These are phyloP conservation scores for Juncus effusus DNA, from an alignment of 176 grass and related monocot species.

Conservation along the genomic window DNA sequence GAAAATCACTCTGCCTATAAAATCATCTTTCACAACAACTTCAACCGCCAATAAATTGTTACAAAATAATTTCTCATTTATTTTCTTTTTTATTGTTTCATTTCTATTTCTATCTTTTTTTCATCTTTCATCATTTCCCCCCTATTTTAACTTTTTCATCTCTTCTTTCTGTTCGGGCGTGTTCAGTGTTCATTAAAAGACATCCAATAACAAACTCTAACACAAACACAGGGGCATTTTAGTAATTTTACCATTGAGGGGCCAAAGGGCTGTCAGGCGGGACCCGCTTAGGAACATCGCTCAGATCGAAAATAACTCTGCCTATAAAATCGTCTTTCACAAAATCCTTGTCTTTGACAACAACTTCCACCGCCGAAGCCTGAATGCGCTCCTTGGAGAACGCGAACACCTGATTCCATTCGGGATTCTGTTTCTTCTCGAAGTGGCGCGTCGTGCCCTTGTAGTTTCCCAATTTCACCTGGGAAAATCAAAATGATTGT, in stretches of 20 bases:
- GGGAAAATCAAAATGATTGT: neutral
- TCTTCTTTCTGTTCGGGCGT: too few species aligned
- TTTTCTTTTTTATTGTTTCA: too few species aligned
- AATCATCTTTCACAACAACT: conserved; percentile 42
- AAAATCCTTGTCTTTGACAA: conserved; percentile 49
- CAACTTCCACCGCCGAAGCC: conserved; percentile 33
- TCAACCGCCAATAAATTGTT: conserved; percentile 40
- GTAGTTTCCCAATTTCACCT: conserved; percentile 50
- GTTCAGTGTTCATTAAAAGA: too few species aligned
- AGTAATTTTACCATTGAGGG: conserved; percentile 36
- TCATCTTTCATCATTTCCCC: too few species aligned
- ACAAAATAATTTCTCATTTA: too few species aligned
- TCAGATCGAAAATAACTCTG: conserved; percentile 47
- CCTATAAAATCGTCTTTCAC: conserved; percentile 52
- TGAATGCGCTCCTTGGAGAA: conserved; percentile 58
- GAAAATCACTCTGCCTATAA: conserved; percentile 45
- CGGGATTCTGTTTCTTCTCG: conserved; percentile 47
- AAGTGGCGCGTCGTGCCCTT: conserved; percentile 46
- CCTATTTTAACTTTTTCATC: too few species aligned
- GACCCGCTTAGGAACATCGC: conserved; percentile 53
- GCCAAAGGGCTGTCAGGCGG: conserved; percentile 62
- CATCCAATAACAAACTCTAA: too few species aligned
- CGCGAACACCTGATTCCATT: conserved; percentile 62
- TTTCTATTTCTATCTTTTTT: too few species aligned
- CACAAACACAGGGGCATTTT: too few species aligned